Conservation (phyloP, 1,139 yeast species). For the Scheffersomyces cryptocercus region DNA sequence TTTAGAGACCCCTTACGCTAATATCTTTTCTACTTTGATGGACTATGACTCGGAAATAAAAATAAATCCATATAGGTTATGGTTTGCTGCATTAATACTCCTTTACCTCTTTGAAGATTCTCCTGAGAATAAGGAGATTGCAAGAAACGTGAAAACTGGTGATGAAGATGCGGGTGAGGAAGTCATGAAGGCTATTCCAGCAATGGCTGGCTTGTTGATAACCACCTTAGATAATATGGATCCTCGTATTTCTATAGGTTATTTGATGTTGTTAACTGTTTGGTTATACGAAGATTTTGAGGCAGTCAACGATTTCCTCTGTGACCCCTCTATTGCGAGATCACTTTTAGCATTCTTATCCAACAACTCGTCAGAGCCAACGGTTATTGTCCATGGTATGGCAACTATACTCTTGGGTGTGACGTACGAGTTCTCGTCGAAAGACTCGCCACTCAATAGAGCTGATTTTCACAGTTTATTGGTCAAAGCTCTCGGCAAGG, state of each 20-base stretch:
- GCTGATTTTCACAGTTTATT: slow-evolving; percentile 62
- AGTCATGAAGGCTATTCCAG: slow-evolving; percentile 71
- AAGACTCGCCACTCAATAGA: slow-evolving; percentile 70
- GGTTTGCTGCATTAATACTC: slow-evolving; percentile 79
- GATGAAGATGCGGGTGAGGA: slow-evolving; percentile 72
- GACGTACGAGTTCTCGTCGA: slow-evolving; percentile 77
- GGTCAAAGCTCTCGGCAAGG: slow-evolving; percentile 73
- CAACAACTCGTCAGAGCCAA: slow-evolving; percentile 58
- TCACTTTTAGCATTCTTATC: slow-evolving; percentile 69
- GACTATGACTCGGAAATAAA: slow-evolving; percentile 77
- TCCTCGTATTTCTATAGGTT: slow-evolving; percentile 77
- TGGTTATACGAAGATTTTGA: slow-evolving; percentile 80
- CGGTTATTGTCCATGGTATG: slow-evolving; percentile 72
- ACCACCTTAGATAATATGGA: slow-evolving; percentile 66
- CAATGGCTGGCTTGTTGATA: slow-evolving; percentile 73
- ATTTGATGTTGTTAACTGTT: slow-evolving; percentile 68
- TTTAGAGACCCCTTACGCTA: slow-evolving; percentile 35
- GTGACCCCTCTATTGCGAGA: slow-evolving; percentile 65
- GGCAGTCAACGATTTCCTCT: slow-evolving; percentile 76
- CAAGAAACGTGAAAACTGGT: slow-evolving; percentile 64
- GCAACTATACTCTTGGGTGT: slow-evolving; percentile 73
- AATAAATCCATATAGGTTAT: slow-evolving; percentile 80
- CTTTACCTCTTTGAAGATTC: slow-evolving; percentile 63
- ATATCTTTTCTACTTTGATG: slow-evolving; percentile 67
- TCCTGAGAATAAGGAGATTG: slow-evolving; percentile 50